These are phyloP conservation scores for Fusarium sambucinum DNA, from an alignment of 2,329 filamentous ascomycete species.

Conservation along the genomic window DNA sequence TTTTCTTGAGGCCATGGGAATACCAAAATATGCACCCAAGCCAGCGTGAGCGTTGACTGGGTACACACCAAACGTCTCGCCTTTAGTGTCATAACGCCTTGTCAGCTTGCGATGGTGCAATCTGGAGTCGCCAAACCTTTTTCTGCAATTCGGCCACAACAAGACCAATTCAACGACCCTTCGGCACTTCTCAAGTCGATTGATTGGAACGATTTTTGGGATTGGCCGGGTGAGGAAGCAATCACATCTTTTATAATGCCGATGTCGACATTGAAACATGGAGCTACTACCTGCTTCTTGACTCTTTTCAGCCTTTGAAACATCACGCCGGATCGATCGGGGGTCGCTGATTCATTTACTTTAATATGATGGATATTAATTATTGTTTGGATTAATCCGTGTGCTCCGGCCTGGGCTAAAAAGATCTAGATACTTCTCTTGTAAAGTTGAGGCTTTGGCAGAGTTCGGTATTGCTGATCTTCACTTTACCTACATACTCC, in stretches of 20 bases:
- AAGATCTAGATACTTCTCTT: conserved; percentile 11
- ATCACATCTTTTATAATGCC: conserved; percentile 43
- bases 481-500: conserved; percentile 14
- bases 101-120: conserved; percentile 49
- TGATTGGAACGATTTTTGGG: conserved; percentile 13
- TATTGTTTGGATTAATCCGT: conserved; percentile 1
- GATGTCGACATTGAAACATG: conserved; percentile 48
- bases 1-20: conserved; percentile 11
- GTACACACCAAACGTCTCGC: conserved; percentile 30
- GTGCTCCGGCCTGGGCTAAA: conserved; percentile 20
- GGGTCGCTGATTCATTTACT: background rate
- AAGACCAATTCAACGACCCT: conserved; percentile 6
- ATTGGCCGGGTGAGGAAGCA: conserved; percentile 6
- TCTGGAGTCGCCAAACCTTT: conserved; percentile 43
- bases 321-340: conserved; percentile 20
- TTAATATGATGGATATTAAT: background rate
- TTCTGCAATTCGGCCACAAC: conserved; percentile 30
- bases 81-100: conserved; percentile 48
- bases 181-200: conserved; percentile 1
- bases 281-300: conserved; percentile 18
- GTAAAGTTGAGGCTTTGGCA: conserved; percentile 9
- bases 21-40: conserved; percentile 3
- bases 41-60: conserved; percentile 26
- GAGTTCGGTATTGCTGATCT: conserved; percentile 23
- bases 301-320: conserved; percentile 7